Base-by-base conservation (phyloP, 768 basidiomycete genomes). In the Pleurotus sapidus region DNA sequence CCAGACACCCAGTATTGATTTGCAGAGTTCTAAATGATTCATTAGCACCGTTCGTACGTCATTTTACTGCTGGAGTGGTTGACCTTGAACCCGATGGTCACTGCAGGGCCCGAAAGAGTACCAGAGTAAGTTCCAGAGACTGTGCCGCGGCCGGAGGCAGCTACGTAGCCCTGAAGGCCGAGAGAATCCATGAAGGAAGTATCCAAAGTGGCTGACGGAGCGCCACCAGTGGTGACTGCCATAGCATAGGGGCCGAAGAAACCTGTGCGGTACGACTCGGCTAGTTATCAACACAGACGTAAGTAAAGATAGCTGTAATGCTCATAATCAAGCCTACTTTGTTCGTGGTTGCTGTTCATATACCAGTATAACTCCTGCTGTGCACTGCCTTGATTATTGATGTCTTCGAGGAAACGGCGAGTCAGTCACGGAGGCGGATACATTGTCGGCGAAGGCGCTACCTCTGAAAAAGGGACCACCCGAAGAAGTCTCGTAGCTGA, bases 381-480 rank as follows among this genome's bases (percentile, higher is more conserved):
- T 8, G 70, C 73, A 38, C 68, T 65, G 38, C 77, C 77, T 61
- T 80, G 78, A 59, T 79, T 78, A 59, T 80, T 67, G 59, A 81
- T 80, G 51, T 80, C 78, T 77, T 57, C 14, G 27, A 9, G 4
- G n/a, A 46, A 15, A 18, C 15, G 51, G 46, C 18, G 27, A 24
- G 9, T 17, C 9, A 11, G 30, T 3, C 30, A 34, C 9, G 30
- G 30, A 34, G 37, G 6, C 38, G 15, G 18, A 39, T 7, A 12
- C 11, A 53, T 11, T 11, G 3, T 15, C 14, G 23, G 25, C 45
- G 34, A 11, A 24, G 25, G 18, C 55, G 65, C 51, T 59, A 74
- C 75, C 75, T 40, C 78, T 70, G 74, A 79, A 77, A 67, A 80
- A 80, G 14, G 78, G 78, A 15, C 78, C 78, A 50, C 80, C 80